These are phyloP conservation scores for Tilletiopsis washingtonensis DNA, from an alignment of 1,284 basidiomycete genomes.

Conservation along the genomic window DNA sequence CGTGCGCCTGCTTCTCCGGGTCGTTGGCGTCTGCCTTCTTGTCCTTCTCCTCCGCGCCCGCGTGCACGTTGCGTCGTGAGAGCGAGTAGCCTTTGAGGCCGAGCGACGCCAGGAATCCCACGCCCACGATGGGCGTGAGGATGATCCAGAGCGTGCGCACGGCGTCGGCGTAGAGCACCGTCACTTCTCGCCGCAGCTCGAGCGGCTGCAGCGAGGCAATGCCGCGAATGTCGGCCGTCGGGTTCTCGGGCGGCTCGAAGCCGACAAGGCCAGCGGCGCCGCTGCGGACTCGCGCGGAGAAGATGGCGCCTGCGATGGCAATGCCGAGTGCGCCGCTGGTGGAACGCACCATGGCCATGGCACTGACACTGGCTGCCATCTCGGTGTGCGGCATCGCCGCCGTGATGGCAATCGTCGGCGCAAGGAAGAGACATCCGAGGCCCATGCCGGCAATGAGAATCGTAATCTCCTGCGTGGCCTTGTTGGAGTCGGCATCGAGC, in stretches of 20 bases:
- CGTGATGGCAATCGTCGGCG: conserved; percentile 32
- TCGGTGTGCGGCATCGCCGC: conserved; percentile 33
- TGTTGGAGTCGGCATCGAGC: conserved; percentile 12
- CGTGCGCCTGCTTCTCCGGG: no score
- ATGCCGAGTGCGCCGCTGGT: conserved; percentile 34
- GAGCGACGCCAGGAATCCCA: conserved; percentile 31
- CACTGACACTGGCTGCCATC: conserved; percentile 19
- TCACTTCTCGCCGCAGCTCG: conserved; percentile 51
- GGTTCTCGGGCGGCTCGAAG: conserved; percentile 1
- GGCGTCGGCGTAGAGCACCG: conserved; percentile 63
- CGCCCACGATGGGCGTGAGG: conserved; percentile 41
- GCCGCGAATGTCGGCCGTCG: conserved; percentile 12
- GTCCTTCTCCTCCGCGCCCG: conserved; percentile 1
- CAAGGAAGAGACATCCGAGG: conserved; percentile 36
- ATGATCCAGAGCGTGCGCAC: conserved; percentile 67
- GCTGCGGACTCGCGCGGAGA: conserved; percentile 15
- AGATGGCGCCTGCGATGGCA: conserved; percentile 28
- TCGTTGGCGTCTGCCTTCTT: background rate
- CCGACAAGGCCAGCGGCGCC: conserved; percentile 4
- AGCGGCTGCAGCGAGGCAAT: conserved; percentile 36
- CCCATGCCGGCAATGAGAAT: conserved; percentile 32
- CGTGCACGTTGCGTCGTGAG: conserved; percentile 4
- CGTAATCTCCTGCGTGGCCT: conserved; percentile 17
- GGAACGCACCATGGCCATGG: conserved; percentile 25
- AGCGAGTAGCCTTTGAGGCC: conserved; percentile 27